Percentiles rank a stretch among this genome's conserved stretches.
phyloP scores from a whole-genome alignment of 352 stramenopile species.

The Pythium volutum region DNA sequence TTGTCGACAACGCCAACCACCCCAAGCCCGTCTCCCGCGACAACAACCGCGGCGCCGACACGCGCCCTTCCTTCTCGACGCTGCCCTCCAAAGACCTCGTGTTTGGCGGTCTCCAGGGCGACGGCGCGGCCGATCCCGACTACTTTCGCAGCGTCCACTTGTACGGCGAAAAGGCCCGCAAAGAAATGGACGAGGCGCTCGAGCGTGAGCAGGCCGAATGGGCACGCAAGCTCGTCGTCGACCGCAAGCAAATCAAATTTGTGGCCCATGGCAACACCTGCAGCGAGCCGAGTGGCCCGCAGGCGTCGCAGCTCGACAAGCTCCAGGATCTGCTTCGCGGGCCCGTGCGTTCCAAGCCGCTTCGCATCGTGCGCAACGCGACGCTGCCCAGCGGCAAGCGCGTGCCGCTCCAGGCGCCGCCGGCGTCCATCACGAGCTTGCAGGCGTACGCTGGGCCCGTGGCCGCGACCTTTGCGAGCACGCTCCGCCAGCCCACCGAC shows the following conservation, averaged over 20 bases:
- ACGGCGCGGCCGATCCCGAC: conserved; percentile 56
- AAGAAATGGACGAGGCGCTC: conserved; percentile 72
- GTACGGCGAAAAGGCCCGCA: conserved; percentile 68
- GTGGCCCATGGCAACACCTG: conserved; percentile 84
- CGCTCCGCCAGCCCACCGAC: conserved; percentile 35
- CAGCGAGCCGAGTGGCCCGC: conserved; percentile 35
- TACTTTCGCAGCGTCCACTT: conserved; percentile 89
- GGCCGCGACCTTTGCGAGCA: conserved; percentile 48
- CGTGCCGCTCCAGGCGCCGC: conserved; percentile 51
- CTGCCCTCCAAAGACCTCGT: conserved; percentile 84
- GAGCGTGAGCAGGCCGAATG: conserved; percentile 65
- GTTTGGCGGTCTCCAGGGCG: conserved; percentile 83
- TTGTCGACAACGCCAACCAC: conserved; percentile 82
- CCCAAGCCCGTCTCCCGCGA: conserved; percentile 56
- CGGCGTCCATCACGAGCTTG: conserved; percentile 69
- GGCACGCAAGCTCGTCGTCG: conserved; percentile 84
- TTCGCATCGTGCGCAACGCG: conserved; percentile 80
- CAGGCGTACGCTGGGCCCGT: conserved; percentile 56
- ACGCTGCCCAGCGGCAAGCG: conserved; percentile 72
- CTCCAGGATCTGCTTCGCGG: conserved; percentile 66
- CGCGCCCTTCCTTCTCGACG: conserved; percentile 61
- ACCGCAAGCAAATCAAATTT: conserved; percentile 84
- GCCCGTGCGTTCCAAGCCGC: conserved; percentile 46
- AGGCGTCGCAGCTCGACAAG: conserved; percentile 74
- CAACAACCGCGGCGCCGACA: conserved; percentile 11